These are phyloP conservation scores for Carex cristatella DNA, from an alignment of 176 grass and related monocot genomes.

Conservation along the genomic window DNA sequence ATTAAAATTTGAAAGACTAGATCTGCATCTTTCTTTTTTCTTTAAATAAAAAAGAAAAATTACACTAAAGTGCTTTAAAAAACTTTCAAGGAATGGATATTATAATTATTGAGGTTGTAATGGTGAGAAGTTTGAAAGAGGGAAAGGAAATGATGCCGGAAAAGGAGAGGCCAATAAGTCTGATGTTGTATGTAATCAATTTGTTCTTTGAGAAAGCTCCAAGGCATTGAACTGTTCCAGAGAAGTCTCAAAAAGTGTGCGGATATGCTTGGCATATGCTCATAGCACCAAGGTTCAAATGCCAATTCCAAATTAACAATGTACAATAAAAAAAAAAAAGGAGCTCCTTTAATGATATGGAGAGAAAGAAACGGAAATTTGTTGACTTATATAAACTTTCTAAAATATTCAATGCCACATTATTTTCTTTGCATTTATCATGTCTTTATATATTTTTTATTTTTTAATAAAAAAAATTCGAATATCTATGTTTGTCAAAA, in stretches of 20 bases:
- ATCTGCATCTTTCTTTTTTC: too few species aligned
- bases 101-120: background rate
- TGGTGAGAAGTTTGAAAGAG: constrained; percentile 5
- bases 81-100: too few species aligned
- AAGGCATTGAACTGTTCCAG: background rate
- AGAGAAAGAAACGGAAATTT: background rate
- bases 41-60: too few species aligned
- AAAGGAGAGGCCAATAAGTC: constrained; percentile 25
- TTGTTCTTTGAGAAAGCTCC: constrained; percentile 5
- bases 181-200: background rate
- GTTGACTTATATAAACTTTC: background rate
- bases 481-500: too few species aligned
- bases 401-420: too few species aligned
- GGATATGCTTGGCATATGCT: constrained; percentile 34
- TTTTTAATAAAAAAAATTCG: too few species aligned
- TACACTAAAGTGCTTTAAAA: background rate
- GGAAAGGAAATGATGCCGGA: background rate
- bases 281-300: constrained; percentile 14
- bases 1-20: too few species aligned
- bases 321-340: background rate
- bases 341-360: background rate
- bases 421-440: too few species aligned
- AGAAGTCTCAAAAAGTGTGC: background rate
- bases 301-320: background rate
- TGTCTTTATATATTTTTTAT: too few species aligned